phyloP scores from a whole-genome alignment of 805 yeast species.

The Saccharomycopsis javanensis region DNA sequence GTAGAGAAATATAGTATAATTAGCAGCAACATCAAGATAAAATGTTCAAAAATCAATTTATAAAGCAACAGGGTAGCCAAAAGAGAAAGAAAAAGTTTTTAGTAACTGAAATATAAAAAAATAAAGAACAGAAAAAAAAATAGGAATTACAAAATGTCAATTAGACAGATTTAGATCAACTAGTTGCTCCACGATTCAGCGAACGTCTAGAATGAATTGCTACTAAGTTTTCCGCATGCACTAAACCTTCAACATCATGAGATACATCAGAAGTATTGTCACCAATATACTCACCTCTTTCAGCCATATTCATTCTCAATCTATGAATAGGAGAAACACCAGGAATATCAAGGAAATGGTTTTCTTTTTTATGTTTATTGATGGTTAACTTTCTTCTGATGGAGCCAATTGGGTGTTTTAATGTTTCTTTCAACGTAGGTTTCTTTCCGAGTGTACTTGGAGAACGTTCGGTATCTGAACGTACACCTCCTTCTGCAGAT shows the following conservation, averaged over 20 bases:
- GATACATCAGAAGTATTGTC: constrained; percentile 31
- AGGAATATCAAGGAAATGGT: background rate
- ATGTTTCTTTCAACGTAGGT: constrained; percentile 11
- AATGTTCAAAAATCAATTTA: background rate
- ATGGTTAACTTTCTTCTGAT: constrained; percentile 17
- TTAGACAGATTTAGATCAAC: background rate
- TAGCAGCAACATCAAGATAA: background rate
- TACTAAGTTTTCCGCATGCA: constrained; percentile 39
- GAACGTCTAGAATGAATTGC: constrained; percentile 16
- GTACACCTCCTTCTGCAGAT: background rate
- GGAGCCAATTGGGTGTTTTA: constrained; percentile 19
- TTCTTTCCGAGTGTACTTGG: background rate
- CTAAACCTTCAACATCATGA: constrained; percentile 40
- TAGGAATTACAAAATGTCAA: background rate
- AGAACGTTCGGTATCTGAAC: background rate
- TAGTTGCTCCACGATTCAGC: background rate
- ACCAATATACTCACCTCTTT: constrained; percentile 16
- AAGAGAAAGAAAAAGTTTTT: too few relatives aligned
- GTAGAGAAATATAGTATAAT: background rate
- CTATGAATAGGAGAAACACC: constrained; percentile 10
- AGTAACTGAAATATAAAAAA: constrained; percentile 1
- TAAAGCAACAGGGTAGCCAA: background rate
- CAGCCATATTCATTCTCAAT: constrained; percentile 17
- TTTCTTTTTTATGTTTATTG: constrained; percentile 1
- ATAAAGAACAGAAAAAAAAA: constrained; percentile 5